phyloP scores from a whole-genome alignment of 805 yeast species.

The Kregervanrija pseudodelftensis region DNA sequence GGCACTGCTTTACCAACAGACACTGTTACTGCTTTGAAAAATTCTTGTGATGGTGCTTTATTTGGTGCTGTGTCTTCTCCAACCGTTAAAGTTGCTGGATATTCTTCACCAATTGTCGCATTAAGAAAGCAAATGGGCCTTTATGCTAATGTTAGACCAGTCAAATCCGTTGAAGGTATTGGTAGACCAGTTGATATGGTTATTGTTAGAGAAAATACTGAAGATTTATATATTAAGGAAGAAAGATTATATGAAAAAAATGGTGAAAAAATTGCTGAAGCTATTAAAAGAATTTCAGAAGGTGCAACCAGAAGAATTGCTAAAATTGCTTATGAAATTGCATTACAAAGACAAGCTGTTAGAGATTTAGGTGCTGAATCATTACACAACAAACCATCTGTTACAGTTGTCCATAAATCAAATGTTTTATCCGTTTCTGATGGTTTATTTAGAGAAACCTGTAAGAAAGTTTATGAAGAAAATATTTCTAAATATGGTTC shows the following conservation, averaged over 20 bases:
- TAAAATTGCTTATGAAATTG: constrained; percentile 85
- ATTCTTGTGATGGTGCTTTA: constrained; percentile 91
- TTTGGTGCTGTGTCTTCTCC: constrained; percentile 98
- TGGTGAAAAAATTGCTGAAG: constrained; percentile 91
- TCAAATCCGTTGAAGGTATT: constrained; percentile 80
- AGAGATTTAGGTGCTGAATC: constrained; percentile 58
- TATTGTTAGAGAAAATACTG: constrained; percentile 97
- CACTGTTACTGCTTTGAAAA: constrained; percentile 70
- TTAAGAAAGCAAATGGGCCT: constrained; percentile 90
- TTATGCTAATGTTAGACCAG: constrained; percentile 97
- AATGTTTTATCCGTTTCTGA: constrained; percentile 89
- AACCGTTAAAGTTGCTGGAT: constrained; percentile 86
- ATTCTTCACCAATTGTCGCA: constrained; percentile 98
- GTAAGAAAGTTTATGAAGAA: constrained; percentile 51
- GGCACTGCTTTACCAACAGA: constrained; percentile 94
- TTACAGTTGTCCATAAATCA: constrained; percentile 94
- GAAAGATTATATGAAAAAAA: constrained; percentile 72
- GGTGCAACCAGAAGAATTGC: constrained; percentile 82
- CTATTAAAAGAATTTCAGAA: constrained; percentile 93
- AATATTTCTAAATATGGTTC: constrained; percentile 50
- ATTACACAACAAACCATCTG: constrained; percentile 48
- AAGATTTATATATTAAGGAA: constrained; percentile 93
- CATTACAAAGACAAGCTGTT: constrained; percentile 78
- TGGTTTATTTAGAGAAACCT: constrained; percentile 92
- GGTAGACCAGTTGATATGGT: constrained; percentile 95